Base-by-base conservation (phyloP, 768 basidiomycete genomes). In the Auricularia auricula-judae region DNA sequence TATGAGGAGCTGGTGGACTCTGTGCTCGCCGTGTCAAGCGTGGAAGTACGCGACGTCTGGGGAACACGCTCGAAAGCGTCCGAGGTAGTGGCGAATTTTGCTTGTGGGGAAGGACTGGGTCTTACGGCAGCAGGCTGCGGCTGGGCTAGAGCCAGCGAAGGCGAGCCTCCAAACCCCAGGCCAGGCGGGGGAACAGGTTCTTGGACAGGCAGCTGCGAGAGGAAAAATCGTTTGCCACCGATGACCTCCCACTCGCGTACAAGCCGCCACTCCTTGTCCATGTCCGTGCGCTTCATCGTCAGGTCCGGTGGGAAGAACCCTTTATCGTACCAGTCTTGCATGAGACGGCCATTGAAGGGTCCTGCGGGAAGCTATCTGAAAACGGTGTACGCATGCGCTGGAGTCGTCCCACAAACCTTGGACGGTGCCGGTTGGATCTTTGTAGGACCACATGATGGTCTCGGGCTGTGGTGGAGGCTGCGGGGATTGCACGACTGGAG, bases 321-420 rank as follows among this genome's bases (percentile, higher is more conserved):
- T 70, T 89, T 89, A 62, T 91, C 86, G 72, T 86, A 87, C 94
- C 94, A 97, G 71, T 91, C 91, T 77, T 96, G 93, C 94, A 98
- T 96, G 63, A 89, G 69, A 66, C 88, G 85, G 34, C 91, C 92
- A 56, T 82, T 82, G 80, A 96, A 98, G 4, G 94, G 93, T 65
- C 94, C 93, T 96, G 67, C 44, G 61, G 16, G 64, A 16, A 16
- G 36, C 18, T 21, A 11, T 18, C 39, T 42, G 39, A 42, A 42
- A 42, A 42, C 39, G 7, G 39, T 42, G 39, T 14, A 42, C 12
- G 23, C 21, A 62, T 14, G 61, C 59, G 21, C 2, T 64, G 11
- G 23, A 47, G 4, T 68, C 76, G 68, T 7, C 7, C 39, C 39
- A 42, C 39, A 42, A 69, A 92, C 93, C 94, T 84, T 98, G 94